phyloP scores from a whole-genome alignment of 2,329 filamentous ascomycete genomes.

The Aspergillus latus region DNA sequence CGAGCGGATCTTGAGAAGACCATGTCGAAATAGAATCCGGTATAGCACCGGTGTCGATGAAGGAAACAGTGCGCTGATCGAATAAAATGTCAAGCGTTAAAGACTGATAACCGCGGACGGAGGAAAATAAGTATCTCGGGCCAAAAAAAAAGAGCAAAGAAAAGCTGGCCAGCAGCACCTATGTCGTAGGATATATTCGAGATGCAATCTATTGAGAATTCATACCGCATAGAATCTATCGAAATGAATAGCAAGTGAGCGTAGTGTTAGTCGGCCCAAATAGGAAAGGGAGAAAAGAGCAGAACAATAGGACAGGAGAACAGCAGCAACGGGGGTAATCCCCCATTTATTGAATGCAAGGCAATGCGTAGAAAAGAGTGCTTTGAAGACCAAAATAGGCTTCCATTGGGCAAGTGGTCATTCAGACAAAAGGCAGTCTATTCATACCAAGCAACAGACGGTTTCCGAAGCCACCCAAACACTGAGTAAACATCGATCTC shows the following conservation, averaged over 20 bases:
- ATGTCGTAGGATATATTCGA: background rate
- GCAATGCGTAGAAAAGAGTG: background rate
- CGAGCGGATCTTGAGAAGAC: slow-evolving; percentile 33
- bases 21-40: slow-evolving; percentile 24
- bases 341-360: slow-evolving; percentile 11
- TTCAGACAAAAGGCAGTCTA: background rate
- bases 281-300: slow-evolving; percentile 23
- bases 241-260: slow-evolving; percentile 20
- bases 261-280: background rate
- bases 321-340: background rate
- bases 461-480: slow-evolving; percentile 1
- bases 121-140: background rate
- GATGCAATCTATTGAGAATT: slow-evolving; percentile 15
- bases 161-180: slow-evolving; percentile 23
- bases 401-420: slow-evolving; percentile 9
- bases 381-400: slow-evolving; percentile 11
- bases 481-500: background rate
- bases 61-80: background rate
- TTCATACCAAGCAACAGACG: background rate
- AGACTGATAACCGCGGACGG: background rate
- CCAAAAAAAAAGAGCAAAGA: background rate
- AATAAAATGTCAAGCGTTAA: background rate
- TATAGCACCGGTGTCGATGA: background rate
- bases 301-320: slow-evolving; percentile 12
- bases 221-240: slow-evolving; percentile 22